Conservation (phyloP, 192 early-diverging fungal species). For the Coemansia brasiliensis region DNA sequence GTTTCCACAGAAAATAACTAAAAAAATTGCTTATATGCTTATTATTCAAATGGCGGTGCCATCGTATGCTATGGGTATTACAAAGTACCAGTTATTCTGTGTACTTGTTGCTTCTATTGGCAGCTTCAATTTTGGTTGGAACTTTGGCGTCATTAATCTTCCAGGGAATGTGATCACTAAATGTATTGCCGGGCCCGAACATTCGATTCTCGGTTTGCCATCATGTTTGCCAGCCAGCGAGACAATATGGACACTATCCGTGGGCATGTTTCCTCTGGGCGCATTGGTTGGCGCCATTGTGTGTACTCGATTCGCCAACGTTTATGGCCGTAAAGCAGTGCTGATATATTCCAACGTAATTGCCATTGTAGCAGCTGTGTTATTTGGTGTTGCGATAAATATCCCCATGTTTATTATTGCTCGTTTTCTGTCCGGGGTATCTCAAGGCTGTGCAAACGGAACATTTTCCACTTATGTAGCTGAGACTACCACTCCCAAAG, state of each 20-base stretch:
- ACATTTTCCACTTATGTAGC: slow-evolving; percentile 67
- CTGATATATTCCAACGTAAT: slow-evolving; percentile 66
- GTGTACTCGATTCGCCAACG: slow-evolving; percentile 55
- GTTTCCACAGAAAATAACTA: no score
- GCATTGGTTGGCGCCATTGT: slow-evolving; percentile 63
- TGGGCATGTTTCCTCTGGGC: slow-evolving; percentile 59
- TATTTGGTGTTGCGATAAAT: slow-evolving; percentile 59
- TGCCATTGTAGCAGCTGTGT: slow-evolving; percentile 60
- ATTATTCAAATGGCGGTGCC: slow-evolving; percentile 3
- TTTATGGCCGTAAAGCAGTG: slow-evolving; percentile 61
- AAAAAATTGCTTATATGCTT: background rate
- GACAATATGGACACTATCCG: slow-evolving; percentile 54
- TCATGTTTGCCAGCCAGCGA: slow-evolving; percentile 38
- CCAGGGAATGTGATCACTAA: slow-evolving; percentile 53
- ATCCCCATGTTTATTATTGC: slow-evolving; percentile 63
- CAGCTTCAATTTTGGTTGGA: slow-evolving; percentile 53
- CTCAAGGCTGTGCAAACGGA: slow-evolving; percentile 62
- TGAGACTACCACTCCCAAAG: slow-evolving; percentile 71
- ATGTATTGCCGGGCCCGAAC: slow-evolving; percentile 32
- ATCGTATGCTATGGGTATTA: slow-evolving; percentile 37
- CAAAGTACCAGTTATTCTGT: slow-evolving; percentile 51
- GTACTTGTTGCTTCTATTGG: slow-evolving; percentile 35
- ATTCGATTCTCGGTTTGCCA: slow-evolving; percentile 22
- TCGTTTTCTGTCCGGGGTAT: slow-evolving; percentile 69
- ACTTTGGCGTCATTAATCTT: slow-evolving; percentile 56